Evolutionary conservation across 257 asterid genomes (phyloP).

Genomic region (Scutellaria galericulata): DNA sequence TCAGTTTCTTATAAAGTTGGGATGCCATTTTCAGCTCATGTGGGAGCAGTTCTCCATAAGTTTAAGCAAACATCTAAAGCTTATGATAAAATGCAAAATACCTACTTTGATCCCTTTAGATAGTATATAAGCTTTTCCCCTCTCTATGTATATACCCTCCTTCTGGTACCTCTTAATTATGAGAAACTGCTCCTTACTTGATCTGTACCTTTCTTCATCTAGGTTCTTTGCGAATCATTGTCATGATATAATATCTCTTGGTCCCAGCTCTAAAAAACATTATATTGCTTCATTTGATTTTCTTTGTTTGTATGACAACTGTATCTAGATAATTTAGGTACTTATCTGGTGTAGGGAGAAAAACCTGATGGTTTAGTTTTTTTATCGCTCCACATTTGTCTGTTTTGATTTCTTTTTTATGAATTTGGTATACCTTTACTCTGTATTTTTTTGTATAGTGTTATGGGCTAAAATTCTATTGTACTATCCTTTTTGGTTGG

Average conservation of each 20-base stretch:
- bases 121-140: slow-evolving; percentile 16
- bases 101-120: neutral
- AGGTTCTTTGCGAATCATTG: slow-evolving; percentile 6
- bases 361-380: slow-evolving; percentile 25
- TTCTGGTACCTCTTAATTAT: neutral
- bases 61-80: neutral
- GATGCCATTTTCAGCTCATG: slow-evolving; percentile 14
- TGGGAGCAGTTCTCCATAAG: neutral
- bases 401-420: neutral
- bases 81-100: slow-evolving; percentile 17
- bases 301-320: slow-evolving; percentile 15
- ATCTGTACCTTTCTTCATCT: slow-evolving; percentile 21
- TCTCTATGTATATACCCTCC: neutral
- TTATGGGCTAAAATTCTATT: too few species aligned
- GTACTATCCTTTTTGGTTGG: neutral
- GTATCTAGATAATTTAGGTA: slow-evolving; percentile 13
- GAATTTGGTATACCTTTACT: neutral
- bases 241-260: slow-evolving; percentile 2
- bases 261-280: slow-evolving; percentile 1
- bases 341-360: neutral
- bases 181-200: slow-evolving; percentile 23
- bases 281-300: slow-evolving; percentile 6
- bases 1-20: slow-evolving; percentile 14
- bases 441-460: slow-evolving; percentile 7
- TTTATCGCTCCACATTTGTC: slow-evolving; percentile 10